Evolutionary conservation across 2,329 filamentous ascomycete genomes (phyloP), one percentile per base, ranked within the genome.

Genomic region (Aspergillus puulaauensis): DNA sequence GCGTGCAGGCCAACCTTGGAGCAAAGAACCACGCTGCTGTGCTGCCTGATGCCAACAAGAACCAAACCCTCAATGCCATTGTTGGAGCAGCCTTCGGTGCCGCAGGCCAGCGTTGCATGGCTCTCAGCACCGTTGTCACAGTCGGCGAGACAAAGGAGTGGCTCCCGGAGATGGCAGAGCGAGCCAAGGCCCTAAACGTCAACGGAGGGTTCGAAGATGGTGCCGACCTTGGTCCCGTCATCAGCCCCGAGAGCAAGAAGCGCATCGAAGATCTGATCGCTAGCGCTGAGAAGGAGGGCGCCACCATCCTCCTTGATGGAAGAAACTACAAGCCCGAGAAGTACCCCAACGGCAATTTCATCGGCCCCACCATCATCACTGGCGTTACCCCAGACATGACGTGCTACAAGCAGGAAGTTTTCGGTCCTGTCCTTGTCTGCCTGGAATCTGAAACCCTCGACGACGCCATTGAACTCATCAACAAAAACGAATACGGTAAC

Each of bases 21-120:
- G 86, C 86, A 3, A 89, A 89, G 80, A 89, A 89, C 77, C 86
- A 89, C 70, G 86, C 85, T 44, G 84, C 84, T 47, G 80, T 89
- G 23, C 77, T 89, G 27, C 86, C 86, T 1, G 86, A 89, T 73
- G 84, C 81, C 77, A 87, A 88, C 77, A 88, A 87, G 80, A 87
- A 88, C 74, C 84, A 87, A 58, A 80, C 85, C 3, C 71, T 89
- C 45, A 87, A 88, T 66, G 84, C 85, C 33, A 87, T 89, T 69
- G 80, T 83, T 7, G 86, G 86, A 59, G 86, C 86, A 46, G 86
- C 86, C 2, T 89, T 89, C 59, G 86, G 86, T 66, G 86, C 86
- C 59, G 86, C 86, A 41, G 86, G 86, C 8, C 86, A 89, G 75
- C 79, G 86, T 58, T 89, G 86, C 70, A 89, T 89, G 86, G 86